Conservation (phyloP, 78 protist genomes). For the Speleostelium caveatum region DNA sequence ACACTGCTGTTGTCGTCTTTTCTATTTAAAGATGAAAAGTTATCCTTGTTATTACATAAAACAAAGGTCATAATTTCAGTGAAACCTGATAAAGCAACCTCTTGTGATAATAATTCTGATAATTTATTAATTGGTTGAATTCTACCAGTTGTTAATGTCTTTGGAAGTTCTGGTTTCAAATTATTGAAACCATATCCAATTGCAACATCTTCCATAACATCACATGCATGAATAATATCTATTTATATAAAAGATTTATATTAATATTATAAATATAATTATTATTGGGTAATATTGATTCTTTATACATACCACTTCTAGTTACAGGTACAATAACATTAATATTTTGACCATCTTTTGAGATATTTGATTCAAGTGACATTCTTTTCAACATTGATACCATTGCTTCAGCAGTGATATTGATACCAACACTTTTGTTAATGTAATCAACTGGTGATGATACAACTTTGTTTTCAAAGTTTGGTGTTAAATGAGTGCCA, state of each 20-base stretch:
- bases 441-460: slow-evolving; percentile 48
- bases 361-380: slow-evolving; percentile 61
- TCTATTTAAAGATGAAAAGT: slow-evolving; percentile 51
- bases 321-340: slow-evolving; percentile 39
- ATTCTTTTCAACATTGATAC: slow-evolving; percentile 64
- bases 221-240: slow-evolving; percentile 98
- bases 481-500: slow-evolving; percentile 65
- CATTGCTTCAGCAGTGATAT: slow-evolving; percentile 24
- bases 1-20: slow-evolving; percentile 79
- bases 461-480: slow-evolving; percentile 36
- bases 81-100: slow-evolving; percentile 93
- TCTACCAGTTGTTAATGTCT: slow-evolving; percentile 50
- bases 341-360: slow-evolving; percentile 13
- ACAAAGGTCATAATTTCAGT: slow-evolving; percentile 95
- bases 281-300: slow-evolving; percentile 16
- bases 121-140: slow-evolving; percentile 90
- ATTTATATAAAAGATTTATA: not conserved
- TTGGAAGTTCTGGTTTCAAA: slow-evolving; percentile 64
- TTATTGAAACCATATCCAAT: slow-evolving; percentile 97
- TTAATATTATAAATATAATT: not conserved
- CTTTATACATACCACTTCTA: slow-evolving; percentile 35
- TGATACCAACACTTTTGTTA: slow-evolving; percentile 75
- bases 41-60: slow-evolving; percentile 93
- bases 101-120: slow-evolving; percentile 88
- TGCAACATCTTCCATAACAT: slow-evolving; percentile 99